Conservation (phyloP, 1,139 yeast species). For the Saccharomycopsis crataegensis region DNA sequence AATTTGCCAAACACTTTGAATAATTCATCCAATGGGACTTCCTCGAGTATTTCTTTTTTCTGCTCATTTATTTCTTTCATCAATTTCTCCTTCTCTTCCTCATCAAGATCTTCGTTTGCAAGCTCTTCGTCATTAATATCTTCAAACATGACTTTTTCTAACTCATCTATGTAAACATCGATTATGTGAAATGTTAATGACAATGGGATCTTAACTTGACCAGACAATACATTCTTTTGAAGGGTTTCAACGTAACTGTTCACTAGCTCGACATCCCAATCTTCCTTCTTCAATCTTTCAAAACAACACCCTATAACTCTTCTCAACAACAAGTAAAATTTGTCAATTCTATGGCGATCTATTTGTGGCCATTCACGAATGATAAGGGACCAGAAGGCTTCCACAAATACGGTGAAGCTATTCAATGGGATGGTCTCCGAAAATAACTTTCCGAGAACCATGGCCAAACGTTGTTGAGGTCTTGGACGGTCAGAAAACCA, state of each 20-base stretch:
- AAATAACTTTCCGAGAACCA: slow-evolving; percentile 58
- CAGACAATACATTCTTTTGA: slow-evolving; percentile 41
- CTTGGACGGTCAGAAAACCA: slow-evolving; percentile 94
- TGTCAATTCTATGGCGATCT: slow-evolving; percentile 84
- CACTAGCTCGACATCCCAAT: slow-evolving; percentile 51
- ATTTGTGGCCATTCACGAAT: slow-evolving; percentile 76
- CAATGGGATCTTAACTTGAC: slow-evolving; percentile 52
- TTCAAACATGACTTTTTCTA: slow-evolving; percentile 57
- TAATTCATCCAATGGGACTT: slow-evolving; percentile 41
- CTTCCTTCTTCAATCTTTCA: slow-evolving; percentile 42
- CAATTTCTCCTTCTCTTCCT: slow-evolving; percentile 54
- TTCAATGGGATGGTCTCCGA: slow-evolving; percentile 34
- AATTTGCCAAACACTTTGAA: slow-evolving; percentile 49
- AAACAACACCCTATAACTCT: slow-evolving; percentile 64
- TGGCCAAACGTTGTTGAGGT: slow-evolving; percentile 83
- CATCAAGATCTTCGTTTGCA: slow-evolving; percentile 67
- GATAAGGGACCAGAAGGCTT: slow-evolving; percentile 79
- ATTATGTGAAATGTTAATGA: slow-evolving; percentile 82
- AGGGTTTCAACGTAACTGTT: slow-evolving; percentile 39
- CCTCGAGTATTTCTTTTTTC: slow-evolving; percentile 23
- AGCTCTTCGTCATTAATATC: slow-evolving; percentile 46
- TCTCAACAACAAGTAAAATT: slow-evolving; percentile 74
- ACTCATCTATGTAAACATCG: slow-evolving; percentile 80
- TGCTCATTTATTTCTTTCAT: slow-evolving; percentile 31
- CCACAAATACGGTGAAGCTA: slow-evolving; percentile 44